Base-by-base conservation (phyloP, 2,329 filamentous ascomycete species). In the Coniella vitis region DNA sequence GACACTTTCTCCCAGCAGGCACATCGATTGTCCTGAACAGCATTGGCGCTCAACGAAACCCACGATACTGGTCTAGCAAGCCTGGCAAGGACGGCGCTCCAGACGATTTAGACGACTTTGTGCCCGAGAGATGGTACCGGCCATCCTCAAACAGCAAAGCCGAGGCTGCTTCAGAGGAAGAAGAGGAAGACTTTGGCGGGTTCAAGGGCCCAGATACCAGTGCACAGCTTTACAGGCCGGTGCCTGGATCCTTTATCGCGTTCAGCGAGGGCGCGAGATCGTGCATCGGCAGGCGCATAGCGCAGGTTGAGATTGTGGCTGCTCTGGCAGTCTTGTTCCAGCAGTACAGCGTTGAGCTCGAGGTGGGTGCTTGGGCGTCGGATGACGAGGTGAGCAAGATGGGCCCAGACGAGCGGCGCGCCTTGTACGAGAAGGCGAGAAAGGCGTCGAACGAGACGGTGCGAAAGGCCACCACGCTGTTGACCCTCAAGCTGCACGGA, bases 401-500 rank as follows among this genome's bases (percentile, higher is more conserved):
- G 78, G 61, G 61, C 21, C 53, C 54, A 7, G 63, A 65, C 22
- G 65, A 72, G 58, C 74, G 72, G 61, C 68, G 67, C 36, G 66
- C 63, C 44, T 56, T 86, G 14, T 90, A 87, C 69, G 64, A 66
- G 52, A 77, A 75, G 63, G 85, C 85, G 32, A 75, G 79, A 57
- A 64, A 69, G 20, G 72, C 72, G 58, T 76, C 77, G 22, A 65
- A 74, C 51, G 62, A 68, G 45, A 71, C 76, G 46, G 60, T 89
- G 42, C 65, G 64, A 49, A 66, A 70, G 29, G 81, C 84, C 57
- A 73, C 68, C 22, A 77, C 76, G n/a, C 65, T 87, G 49, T 73
- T 91, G 52, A 90, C 87, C 52, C 69, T 91, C 56, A 86, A 88
- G 67, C 70, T 91, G 64, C 73, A 81, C 25, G 73, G 69, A n/a